phyloP scores from a whole-genome alignment of 805 yeast species.

The Suhomyces sp. region DNA sequence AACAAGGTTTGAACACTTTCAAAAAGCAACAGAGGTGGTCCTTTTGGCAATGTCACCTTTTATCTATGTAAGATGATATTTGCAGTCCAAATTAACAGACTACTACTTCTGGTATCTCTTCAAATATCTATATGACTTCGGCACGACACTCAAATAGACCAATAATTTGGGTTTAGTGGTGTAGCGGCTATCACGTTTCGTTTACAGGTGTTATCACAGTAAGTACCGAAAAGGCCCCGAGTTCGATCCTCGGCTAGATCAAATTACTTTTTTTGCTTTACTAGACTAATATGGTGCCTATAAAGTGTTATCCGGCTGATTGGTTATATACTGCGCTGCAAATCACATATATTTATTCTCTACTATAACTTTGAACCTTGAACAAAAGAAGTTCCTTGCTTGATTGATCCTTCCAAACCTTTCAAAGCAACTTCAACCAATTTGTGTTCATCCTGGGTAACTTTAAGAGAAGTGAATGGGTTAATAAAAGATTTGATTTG shows the following conservation, averaged over 20 bases:
- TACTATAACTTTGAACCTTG: constrained; percentile 35
- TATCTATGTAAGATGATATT: too few species aligned
- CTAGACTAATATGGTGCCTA: too few species aligned
- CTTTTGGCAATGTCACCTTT: too few species aligned
- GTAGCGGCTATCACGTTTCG: constrained; percentile 41
- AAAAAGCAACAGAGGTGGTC: too few species aligned
- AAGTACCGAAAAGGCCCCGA: constrained; percentile 39
- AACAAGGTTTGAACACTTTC: neutral
- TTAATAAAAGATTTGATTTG: constrained; percentile 34
- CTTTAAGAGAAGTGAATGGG: constrained; percentile 31
- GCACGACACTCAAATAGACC: neutral
- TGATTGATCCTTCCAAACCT: constrained; percentile 39
- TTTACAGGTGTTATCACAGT: constrained; percentile 30
- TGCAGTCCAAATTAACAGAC: too few species aligned
- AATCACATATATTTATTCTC: neutral
- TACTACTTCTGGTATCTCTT: too few species aligned
- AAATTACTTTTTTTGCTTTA: constrained; percentile 13
- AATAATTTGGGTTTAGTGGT: constrained; percentile 28
- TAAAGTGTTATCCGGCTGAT: too few species aligned
- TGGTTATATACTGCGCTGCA: too few species aligned
- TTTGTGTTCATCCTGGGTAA: constrained; percentile 29
- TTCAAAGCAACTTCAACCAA: constrained; percentile 36
- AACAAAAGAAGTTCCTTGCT: constrained; percentile 41
- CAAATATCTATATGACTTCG: too few species aligned
- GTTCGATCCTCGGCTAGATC: constrained; percentile 36